Evolutionary conservation across 2,329 filamentous ascomycete species (phyloP).

Genomic region (Metarhizium album): DNA sequence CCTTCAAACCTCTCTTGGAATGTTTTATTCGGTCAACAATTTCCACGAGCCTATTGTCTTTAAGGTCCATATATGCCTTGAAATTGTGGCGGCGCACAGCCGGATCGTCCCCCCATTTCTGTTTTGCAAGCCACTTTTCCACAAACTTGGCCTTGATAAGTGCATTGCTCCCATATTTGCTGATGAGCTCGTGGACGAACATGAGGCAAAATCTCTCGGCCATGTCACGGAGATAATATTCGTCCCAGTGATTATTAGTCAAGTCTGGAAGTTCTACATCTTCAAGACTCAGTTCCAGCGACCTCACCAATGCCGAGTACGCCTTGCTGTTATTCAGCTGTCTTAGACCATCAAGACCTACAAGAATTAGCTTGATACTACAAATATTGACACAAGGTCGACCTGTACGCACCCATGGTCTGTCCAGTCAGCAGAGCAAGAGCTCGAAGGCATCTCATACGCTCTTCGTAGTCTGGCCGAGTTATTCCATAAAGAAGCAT

Average conservation of each 20-base stretch:
- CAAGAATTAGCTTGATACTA: constrained; percentile 12
- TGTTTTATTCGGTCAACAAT: constrained; percentile 39
- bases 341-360: constrained; percentile 28
- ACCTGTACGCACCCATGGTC: constrained; percentile 18
- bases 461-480: constrained; percentile 45
- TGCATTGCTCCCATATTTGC: constrained; percentile 43
- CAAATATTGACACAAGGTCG: background rate
- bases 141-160: constrained; percentile 56
- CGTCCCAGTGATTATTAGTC: constrained; percentile 47
- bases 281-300: constrained; percentile 43
- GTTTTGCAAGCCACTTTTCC: constrained; percentile 62
- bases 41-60: constrained; percentile 41
- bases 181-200: constrained; percentile 47
- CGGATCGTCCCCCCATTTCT: constrained; percentile 52
- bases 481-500: constrained; percentile 48
- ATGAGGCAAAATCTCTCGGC: constrained; percentile 49
- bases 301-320: constrained; percentile 48
- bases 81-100: constrained; percentile 46
- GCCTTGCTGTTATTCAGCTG: constrained; percentile 39
- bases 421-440: constrained; percentile 42
- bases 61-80: constrained; percentile 35
- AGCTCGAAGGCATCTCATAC: constrained; percentile 45
- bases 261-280: constrained; percentile 41
- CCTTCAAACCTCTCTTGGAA: constrained; percentile 39
- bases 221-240: constrained; percentile 51